Evolutionary conservation across 306 rosid genomes (phyloP), one percentile per base, ranked within the genome.

Genomic region (Cicer bijugum): DNA sequence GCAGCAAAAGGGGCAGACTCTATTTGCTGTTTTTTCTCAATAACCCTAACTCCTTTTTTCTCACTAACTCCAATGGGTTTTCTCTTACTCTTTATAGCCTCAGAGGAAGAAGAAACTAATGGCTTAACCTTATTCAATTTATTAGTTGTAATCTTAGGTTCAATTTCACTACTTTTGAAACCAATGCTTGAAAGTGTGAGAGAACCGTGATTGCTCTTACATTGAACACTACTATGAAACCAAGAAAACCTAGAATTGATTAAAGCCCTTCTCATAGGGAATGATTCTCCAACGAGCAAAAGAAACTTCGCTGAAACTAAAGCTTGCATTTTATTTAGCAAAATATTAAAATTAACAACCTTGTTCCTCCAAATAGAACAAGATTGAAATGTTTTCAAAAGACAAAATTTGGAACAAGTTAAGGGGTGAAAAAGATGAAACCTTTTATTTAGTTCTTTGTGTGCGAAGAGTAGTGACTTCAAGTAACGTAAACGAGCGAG

Each of bases 1-100:
- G 87, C 92, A n/a, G 88, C 85, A 87, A 94, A 91, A 1, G 92
- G 89, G 28, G 87, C 90, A 46, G 75, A 75, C 63, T 91, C 94
- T 10, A 79, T 82, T 47, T 79, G 83, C 72, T 72, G 80, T 44
- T 69, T 81, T 43, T 53, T 72, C 16, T 74, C 82, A 11, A 15
- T 23, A 35, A 33, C 74, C 80, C 81, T 74, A 64, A 67, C 75
- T 1, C 71, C 74, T 73, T 85, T 87, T 50, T 74, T 70, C 50
- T 73, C 87, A 51, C 66, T 75, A 74, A 74, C 67, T 48, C 80
- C 84, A 65, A 69, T 67, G 14, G 71, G 60, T 46, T 83, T 89
- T 64, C 75, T 86, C 66, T 84, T 89, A 58, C 69, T 59, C 79
- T 77, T 88, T 0, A 86, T 67, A 73, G 63, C 67, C 50, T 80